These are phyloP conservation scores for Thecaphora thlaspeos DNA, from an alignment of 1,284 basidiomycete species.

Conservation along the genomic window DNA sequence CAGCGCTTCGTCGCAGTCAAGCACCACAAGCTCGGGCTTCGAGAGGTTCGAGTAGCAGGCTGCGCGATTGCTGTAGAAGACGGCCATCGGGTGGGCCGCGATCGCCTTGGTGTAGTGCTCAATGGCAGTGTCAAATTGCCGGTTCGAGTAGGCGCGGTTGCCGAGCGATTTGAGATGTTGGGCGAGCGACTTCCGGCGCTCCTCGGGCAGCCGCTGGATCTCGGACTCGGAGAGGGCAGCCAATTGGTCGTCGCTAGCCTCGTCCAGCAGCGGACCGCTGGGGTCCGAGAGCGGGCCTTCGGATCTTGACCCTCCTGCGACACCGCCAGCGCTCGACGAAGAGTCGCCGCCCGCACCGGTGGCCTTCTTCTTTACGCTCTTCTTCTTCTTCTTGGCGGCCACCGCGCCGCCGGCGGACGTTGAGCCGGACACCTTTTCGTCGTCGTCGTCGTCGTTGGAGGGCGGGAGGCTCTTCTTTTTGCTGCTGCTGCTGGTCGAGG, in stretches of 20 bases:
- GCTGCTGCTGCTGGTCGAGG: constrained; percentile 23
- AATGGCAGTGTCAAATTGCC: constrained; percentile 75
- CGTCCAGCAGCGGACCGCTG: constrained; percentile 51
- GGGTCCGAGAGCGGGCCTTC: constrained; percentile 21
- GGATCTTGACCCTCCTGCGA: constrained; percentile 19
- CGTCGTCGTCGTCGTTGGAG: constrained; percentile 9
- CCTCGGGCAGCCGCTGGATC: constrained; percentile 42
- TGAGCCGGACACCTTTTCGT: constrained; percentile 27
- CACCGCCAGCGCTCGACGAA: too few species aligned
- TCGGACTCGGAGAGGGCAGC: constrained; percentile 44
- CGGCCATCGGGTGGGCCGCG: constrained; percentile 86
- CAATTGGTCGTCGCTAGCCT: constrained; percentile 49
- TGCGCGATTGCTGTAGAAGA: constrained; percentile 95
- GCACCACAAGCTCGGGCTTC: constrained; percentile 78
- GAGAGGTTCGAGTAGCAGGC: constrained; percentile 93
- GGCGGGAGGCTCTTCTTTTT: constrained; percentile 7
- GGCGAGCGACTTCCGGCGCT: constrained; percentile 68
- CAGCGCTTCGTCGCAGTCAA: constrained; percentile 86
- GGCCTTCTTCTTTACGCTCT: constrained; percentile 45
- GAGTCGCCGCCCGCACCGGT: constrained; percentile 5
- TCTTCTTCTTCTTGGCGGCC: constrained; percentile 44
- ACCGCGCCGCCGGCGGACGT: constrained; percentile 15
- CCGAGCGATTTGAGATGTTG: constrained; percentile 81
- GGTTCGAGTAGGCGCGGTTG: constrained; percentile 81
- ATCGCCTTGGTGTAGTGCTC: constrained; percentile 75